phyloP scores from a whole-genome alignment of 1,284 basidiomycete genomes.

The Trametes polyzona region DNA sequence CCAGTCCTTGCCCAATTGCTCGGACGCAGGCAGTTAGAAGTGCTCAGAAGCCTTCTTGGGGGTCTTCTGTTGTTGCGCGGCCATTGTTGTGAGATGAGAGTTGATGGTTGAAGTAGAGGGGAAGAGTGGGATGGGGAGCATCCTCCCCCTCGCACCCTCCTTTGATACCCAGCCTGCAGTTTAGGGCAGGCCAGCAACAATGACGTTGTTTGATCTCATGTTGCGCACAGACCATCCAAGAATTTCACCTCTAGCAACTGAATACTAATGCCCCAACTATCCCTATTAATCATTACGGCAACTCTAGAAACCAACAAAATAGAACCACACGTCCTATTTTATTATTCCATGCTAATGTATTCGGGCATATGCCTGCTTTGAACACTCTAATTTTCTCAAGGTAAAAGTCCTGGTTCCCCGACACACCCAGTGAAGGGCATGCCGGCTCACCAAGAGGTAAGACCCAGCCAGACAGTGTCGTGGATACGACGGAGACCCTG shows the following conservation, averaged over 20 bases:
- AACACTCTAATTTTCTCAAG: slow-evolving; percentile 65
- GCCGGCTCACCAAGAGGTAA: slow-evolving; percentile 56
- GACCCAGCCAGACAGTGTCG: slow-evolving; percentile 51
- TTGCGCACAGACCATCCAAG: slow-evolving; percentile 45
- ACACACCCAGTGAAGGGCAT: slow-evolving; percentile 52
- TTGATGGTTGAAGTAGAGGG: background rate
- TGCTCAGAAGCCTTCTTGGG: background rate
- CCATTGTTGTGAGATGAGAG: background rate
- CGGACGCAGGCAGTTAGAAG: background rate
- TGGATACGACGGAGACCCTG: no score
- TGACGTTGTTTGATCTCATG: background rate
- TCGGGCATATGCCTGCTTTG: slow-evolving; percentile 56
- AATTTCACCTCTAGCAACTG: slow-evolving; percentile 67
- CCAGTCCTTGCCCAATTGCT: background rate
- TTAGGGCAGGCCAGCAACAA: background rate
- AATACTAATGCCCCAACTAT: slow-evolving; percentile 66
- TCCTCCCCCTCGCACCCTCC: background rate
- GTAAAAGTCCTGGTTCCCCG: slow-evolving; percentile 60
- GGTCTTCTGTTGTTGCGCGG: background rate
- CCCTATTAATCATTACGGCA: slow-evolving; percentile 66
- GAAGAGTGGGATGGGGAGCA: background rate
- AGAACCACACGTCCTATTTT: slow-evolving; percentile 55
- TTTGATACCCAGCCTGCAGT: background rate
- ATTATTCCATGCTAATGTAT: slow-evolving; percentile 60
- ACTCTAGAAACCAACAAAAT: slow-evolving; percentile 61